Evolutionary conservation across 2,329 filamentous ascomycete species (phyloP).

Genomic region (Macroventuria anomochaeta): DNA sequence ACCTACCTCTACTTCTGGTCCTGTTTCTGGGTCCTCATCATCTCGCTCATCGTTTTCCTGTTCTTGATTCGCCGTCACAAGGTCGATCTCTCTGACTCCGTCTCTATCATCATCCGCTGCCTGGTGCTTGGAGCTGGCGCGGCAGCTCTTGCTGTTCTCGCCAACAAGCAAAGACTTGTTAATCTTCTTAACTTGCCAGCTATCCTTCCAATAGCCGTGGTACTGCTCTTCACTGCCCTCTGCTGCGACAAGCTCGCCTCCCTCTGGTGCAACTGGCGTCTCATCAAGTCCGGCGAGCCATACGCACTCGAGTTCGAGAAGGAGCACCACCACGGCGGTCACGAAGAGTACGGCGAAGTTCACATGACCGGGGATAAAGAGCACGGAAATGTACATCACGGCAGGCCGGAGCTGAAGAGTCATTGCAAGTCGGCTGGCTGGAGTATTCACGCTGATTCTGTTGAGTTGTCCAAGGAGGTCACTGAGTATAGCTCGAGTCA

Average conservation of each 20-base stretch:
- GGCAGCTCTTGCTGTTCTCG: conserved; percentile 40
- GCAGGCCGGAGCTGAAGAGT: conserved; percentile 19
- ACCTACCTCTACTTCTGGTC: conserved; percentile 50
- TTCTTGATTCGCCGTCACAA: conserved; percentile 50
- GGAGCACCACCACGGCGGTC: conserved; percentile 33
- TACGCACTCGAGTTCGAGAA: conserved; percentile 40
- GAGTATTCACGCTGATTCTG: conserved; percentile 28
- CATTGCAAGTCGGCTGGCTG: conserved; percentile 31
- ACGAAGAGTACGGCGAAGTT: conserved; percentile 26
- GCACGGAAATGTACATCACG: conserved; percentile 1
- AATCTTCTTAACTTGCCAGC: conserved; percentile 40
- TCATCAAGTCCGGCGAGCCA: conserved; percentile 39
- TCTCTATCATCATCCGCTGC: conserved; percentile 43
- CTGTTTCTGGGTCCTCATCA: conserved; percentile 46
- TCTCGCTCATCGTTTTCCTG: conserved; percentile 48
- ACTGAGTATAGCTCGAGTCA: conserved; percentile 4
- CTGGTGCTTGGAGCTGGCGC: conserved; percentile 36
- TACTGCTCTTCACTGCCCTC: conserved; percentile 45
- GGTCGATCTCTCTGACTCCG: conserved; percentile 50
- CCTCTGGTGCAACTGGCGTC: conserved; percentile 38
- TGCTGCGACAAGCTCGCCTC: conserved; percentile 41
- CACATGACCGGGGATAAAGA: conserved; percentile 12
- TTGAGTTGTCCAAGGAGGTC: background rate
- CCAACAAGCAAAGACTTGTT: conserved; percentile 29
- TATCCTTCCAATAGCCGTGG: conserved; percentile 45